A percentile compares a stretch with the other conserved stretches of the same genome.
Conservation (phyloP, 768 basidiomycete genomes). For the Neoboletus magnificus region DNA sequence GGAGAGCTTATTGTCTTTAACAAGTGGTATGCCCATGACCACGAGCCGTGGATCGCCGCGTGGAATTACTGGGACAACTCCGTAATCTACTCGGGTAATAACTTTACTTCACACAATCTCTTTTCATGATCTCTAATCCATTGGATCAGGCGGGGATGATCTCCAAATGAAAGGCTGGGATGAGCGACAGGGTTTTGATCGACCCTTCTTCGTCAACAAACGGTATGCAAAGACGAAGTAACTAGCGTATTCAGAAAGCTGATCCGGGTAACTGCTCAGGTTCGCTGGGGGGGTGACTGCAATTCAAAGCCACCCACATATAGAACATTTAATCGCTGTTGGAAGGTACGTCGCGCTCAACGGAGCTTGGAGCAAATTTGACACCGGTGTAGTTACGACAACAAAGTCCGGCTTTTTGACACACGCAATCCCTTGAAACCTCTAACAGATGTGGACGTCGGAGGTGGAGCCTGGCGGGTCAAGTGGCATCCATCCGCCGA, state of each 20-base stretch:
- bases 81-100: slow-evolving; percentile 78
- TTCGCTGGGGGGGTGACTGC: slow-evolving; percentile 93
- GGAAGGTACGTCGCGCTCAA: slow-evolving; percentile 61
- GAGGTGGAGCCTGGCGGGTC: slow-evolving; percentile 93
- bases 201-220: slow-evolving; percentile 70
- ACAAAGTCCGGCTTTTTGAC: slow-evolving; percentile 79
- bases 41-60: slow-evolving; percentile 90
- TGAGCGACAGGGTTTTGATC: slow-evolving; percentile 55
- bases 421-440: slow-evolving; percentile 60
- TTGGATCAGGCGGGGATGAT: slow-evolving; percentile 84
- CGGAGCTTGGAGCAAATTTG: background rate
- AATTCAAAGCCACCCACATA: slow-evolving; percentile 78
- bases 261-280: slow-evolving; percentile 37
- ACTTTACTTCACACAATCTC: background rate
- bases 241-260: background rate
- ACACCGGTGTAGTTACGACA: slow-evolving; percentile 66
- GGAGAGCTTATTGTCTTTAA: slow-evolving; percentile 44
- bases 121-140: background rate
- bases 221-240: slow-evolving; percentile 38
- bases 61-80: slow-evolving; percentile 87
- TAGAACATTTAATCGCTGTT: slow-evolving; percentile 81
- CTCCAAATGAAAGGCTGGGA: slow-evolving; percentile 91
- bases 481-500: slow-evolving; percentile 85
- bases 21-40: slow-evolving; percentile 86
- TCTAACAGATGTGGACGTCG: slow-evolving; percentile 60